These are phyloP conservation scores for Pseudogymnoascus sp. DNA, from an alignment of 2,329 filamentous ascomycete species.

Conservation along the genomic window DNA sequence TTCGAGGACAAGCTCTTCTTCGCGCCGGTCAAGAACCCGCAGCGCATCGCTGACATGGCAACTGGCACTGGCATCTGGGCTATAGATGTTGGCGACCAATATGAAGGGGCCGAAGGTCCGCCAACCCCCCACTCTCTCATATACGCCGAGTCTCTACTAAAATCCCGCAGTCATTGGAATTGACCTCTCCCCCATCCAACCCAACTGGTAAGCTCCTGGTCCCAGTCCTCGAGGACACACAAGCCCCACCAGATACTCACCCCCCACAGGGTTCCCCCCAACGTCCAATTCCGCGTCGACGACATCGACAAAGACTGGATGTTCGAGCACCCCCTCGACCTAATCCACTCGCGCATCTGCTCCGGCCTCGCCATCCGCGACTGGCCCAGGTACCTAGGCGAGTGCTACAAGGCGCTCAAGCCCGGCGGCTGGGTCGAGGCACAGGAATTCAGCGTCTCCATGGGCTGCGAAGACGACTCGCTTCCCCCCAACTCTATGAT, in stretches of 20 bases:
- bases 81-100: constrained; percentile 56
- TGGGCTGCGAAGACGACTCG: not conserved
- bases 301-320: constrained; percentile 47
- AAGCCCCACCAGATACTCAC: not conserved
- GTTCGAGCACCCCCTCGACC: constrained; percentile 14
- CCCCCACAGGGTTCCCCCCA: not conserved
- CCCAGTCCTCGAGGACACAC: not conserved
- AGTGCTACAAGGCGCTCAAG: constrained; percentile 2
- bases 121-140: not conserved
- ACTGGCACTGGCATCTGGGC: constrained; percentile 54
- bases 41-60: constrained; percentile 39
- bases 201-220: constrained; percentile 42
- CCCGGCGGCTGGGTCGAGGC: constrained; percentile 11
- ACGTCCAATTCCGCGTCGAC: constrained; percentile 32
- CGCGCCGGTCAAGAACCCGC: constrained; percentile 35
- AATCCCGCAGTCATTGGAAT: constrained; percentile 43
- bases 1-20: constrained; percentile 24
- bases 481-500: constrained; percentile 16
- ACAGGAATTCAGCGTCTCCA: not conserved
- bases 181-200: constrained; percentile 59
- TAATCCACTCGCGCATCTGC: constrained; percentile 17
- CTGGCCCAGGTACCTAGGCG: constrained; percentile 32
- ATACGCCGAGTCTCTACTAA: not conserved
- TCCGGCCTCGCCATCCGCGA: constrained; percentile 15
- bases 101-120: constrained; percentile 41